Conservation (phyloP, 495 filamentous ascomycete species). For the Beverwykella pulmonaria region DNA sequence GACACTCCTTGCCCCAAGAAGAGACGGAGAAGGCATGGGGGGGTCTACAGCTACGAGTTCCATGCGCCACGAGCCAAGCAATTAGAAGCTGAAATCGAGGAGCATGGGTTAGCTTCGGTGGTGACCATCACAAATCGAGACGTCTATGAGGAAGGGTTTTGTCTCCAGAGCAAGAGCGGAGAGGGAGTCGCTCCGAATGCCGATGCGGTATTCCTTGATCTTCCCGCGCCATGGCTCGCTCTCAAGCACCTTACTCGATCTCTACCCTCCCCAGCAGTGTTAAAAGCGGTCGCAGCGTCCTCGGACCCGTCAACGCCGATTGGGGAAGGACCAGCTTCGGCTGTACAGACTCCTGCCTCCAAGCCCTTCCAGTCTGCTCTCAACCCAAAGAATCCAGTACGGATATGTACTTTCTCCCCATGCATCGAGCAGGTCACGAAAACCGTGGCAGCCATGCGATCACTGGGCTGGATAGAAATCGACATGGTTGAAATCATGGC, state of each 20-base stretch:
- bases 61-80: slow-evolving; percentile 75
- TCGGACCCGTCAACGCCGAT: slow-evolving; percentile 21
- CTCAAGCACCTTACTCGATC: slow-evolving; percentile 77
- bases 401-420: slow-evolving; percentile 91
- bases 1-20: slow-evolving; percentile 25
- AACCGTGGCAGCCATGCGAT: slow-evolving; percentile 76
- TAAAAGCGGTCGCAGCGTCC: slow-evolving; percentile 7
- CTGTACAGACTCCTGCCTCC: background rate
- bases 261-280: slow-evolving; percentile 35
- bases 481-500: slow-evolving; percentile 86
- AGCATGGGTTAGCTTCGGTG: slow-evolving; percentile 71
- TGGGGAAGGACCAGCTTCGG: slow-evolving; percentile 25
- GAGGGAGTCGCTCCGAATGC: slow-evolving; percentile 63
- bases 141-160: slow-evolving; percentile 86
- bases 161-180: slow-evolving; percentile 13
- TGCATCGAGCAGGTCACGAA: slow-evolving; percentile 93
- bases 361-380: slow-evolving; percentile 64
- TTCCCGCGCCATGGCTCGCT: slow-evolving; percentile 91
- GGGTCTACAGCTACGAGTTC: slow-evolving; percentile 92
- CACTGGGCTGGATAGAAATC: slow-evolving; percentile 85
- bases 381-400: slow-evolving; percentile 63
- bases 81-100: slow-evolving; percentile 69
- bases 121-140: slow-evolving; percentile 88
- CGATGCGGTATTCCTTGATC: slow-evolving; percentile 84
- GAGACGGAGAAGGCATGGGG: slow-evolving; percentile 56